These are phyloP conservation scores for Leishmania turanica DNA, from an alignment of 208 protist genomes.

Conservation along the genomic window DNA sequence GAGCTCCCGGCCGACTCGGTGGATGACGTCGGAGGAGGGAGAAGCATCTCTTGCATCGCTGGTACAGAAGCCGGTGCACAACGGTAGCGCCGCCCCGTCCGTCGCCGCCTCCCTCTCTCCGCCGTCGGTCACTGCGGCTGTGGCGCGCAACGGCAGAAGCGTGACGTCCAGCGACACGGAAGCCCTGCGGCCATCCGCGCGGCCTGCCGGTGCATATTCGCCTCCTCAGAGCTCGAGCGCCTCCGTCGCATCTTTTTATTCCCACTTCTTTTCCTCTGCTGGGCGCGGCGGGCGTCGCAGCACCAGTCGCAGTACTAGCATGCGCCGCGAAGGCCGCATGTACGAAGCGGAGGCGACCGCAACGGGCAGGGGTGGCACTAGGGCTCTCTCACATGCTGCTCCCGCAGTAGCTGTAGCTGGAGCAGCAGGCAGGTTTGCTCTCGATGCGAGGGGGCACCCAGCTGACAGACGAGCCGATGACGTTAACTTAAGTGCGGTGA, in stretches of 20 bases:
- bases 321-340: not conserved
- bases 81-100: slow-evolving; percentile 1
- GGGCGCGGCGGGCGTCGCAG: not conserved
- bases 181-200: not conserved
- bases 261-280: not conserved
- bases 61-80: not conserved
- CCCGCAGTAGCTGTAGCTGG: not conserved
- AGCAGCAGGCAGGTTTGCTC: not conserved
- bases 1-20: not conserved
- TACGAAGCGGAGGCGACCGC: not conserved
- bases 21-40: not conserved
- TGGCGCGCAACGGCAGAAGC: not conserved
- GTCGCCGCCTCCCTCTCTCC: slow-evolving; percentile 1
- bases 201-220: not conserved
- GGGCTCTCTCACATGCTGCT: not conserved
- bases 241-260: not conserved
- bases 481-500: not conserved
- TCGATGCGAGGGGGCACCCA: not conserved
- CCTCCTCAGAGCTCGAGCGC: not conserved
- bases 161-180: slow-evolving; percentile 7
- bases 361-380: not conserved
- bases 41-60: not conserved
- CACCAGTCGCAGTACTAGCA: not conserved
- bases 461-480: not conserved
- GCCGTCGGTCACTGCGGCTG: slow-evolving; percentile 4